phyloP scores from a whole-genome alignment of 345 rosid species.

The Eucalyptus polyanthemos region DNA sequence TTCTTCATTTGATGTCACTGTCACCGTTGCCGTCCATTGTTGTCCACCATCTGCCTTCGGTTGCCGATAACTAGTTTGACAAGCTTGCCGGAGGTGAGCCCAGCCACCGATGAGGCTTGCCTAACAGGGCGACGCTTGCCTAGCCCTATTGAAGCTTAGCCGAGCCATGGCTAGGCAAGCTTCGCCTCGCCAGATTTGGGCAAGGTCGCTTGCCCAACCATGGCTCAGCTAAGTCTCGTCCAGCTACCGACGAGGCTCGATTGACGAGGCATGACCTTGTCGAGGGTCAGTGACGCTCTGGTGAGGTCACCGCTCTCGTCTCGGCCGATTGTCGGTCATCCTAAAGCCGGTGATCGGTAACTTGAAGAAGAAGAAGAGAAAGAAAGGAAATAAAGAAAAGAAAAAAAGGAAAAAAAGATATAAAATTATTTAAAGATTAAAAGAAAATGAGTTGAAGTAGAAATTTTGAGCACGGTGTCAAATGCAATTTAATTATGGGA shows the following conservation, averaged over 20 bases:
- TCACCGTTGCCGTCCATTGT: rapidly evolving
- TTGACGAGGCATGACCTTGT: rapidly evolving
- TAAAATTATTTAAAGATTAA: too few species aligned
- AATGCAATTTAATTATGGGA: too few species aligned
- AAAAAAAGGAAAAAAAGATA: too few species aligned
- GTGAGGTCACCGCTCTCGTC: rapidly evolving
- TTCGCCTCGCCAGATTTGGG: rapidly evolving
- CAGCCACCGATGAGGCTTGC: rapidly evolving
- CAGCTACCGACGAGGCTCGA: rapidly evolving
- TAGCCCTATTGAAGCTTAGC: rapidly evolving
- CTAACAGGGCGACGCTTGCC: rapidly evolving
- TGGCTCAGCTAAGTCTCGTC: too few species aligned
- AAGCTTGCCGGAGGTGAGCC: rapidly evolving
- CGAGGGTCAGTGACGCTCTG: rapidly evolving
- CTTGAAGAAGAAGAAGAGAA: too few species aligned
- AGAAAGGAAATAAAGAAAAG: too few species aligned
- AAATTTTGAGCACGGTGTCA: too few species aligned
- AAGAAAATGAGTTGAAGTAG: too few species aligned
- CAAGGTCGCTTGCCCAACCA: too few species aligned
- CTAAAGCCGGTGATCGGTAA: rapidly evolving
- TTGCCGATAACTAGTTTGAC: rapidly evolving
- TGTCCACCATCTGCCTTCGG: rapidly evolving
- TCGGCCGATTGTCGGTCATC: rapidly evolving
- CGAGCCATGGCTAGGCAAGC: too few species aligned
- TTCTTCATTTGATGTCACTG: too few species aligned